Percentiles rank a stretch among this genome's conserved stretches.
Conservation (phyloP, 352 stramenopile genomes). For the Phytophthora fragariae region DNA sequence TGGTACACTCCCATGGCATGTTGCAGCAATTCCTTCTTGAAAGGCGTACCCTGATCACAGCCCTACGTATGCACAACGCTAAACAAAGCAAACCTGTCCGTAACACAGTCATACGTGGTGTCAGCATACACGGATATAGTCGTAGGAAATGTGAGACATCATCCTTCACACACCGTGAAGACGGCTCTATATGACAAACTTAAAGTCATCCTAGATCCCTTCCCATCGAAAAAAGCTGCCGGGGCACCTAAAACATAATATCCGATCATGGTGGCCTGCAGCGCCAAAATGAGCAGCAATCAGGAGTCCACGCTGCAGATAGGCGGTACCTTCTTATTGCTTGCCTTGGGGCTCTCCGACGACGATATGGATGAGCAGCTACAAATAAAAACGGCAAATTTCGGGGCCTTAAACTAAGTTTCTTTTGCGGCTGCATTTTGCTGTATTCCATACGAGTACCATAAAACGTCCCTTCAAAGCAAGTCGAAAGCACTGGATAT, state of each 20-base stretch:
- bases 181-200: slow-evolving; percentile 17
- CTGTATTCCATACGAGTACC: not conserved
- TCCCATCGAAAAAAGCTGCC: slow-evolving; percentile 9
- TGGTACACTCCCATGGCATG: slow-evolving; percentile 21
- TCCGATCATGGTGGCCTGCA: slow-evolving; percentile 22
- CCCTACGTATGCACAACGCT: slow-evolving; percentile 31
- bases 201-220: slow-evolving; percentile 14
- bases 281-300: slow-evolving; percentile 34
- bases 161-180: slow-evolving; percentile 41
- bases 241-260: slow-evolving; percentile 14
- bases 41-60: slow-evolving; percentile 28
- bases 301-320: slow-evolving; percentile 27
- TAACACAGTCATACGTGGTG: not conserved
- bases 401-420: not conserved
- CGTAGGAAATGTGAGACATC: slow-evolving; percentile 34
- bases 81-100: slow-evolving; percentile 40
- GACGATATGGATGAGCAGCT: not conserved
- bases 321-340: too few relatives aligned
- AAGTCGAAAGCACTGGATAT: not conserved
- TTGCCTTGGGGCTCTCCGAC: too few relatives aligned
- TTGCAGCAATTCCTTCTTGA: slow-evolving; percentile 40
- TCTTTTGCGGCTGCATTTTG: not conserved
- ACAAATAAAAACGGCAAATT: not conserved
- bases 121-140: slow-evolving; percentile 17
- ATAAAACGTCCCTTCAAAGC: not conserved